Conservation (phyloP, 2,329 filamentous ascomycete genomes). For the Arthroderma uncinatum region DNA sequence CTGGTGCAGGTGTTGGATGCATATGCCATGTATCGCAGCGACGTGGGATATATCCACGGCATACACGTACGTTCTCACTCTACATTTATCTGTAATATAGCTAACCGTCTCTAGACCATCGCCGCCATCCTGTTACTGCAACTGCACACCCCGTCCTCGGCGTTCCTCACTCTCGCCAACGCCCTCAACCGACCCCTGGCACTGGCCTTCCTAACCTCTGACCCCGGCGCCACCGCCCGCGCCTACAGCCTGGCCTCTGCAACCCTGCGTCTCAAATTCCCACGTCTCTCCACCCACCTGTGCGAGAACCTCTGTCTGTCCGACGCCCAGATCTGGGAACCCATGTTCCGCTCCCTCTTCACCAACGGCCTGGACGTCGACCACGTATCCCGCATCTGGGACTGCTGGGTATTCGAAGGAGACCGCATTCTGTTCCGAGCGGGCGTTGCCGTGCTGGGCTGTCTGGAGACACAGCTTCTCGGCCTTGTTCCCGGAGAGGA, state of each 20-base stretch:
- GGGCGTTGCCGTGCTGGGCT: slow-evolving; percentile 35
- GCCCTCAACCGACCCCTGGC: slow-evolving; percentile 50
- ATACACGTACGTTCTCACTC: slow-evolving; percentile 39
- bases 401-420: slow-evolving; percentile 51
- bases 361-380: slow-evolving; percentile 43
- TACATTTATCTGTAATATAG: slow-evolving; percentile 1
- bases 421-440: slow-evolving; percentile 40
- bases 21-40: slow-evolving; percentile 52
- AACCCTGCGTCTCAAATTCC: slow-evolving; percentile 48
- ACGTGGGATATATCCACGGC: slow-evolving; percentile 50
- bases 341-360: slow-evolving; percentile 45
- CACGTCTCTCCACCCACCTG: slow-evolving; percentile 44
- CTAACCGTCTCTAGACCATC: slow-evolving; percentile 31
- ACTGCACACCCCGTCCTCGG: slow-evolving; percentile 40
- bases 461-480: slow-evolving; percentile 34
- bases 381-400: slow-evolving; percentile 47
- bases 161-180: slow-evolving; percentile 51
- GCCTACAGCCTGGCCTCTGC: slow-evolving; percentile 46
- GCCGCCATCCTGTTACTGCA: slow-evolving; percentile 50
- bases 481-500: slow-evolving; percentile 31
- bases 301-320: slow-evolving; percentile 30
- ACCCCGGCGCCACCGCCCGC: slow-evolving; percentile 44
- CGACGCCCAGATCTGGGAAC: slow-evolving; percentile 40
- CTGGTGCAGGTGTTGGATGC: slow-evolving; percentile 50
- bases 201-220: slow-evolving; percentile 49